Evolutionary conservation across 106 monocot species (phyloP).

Genomic region (Dendrobium nobile): DNA sequence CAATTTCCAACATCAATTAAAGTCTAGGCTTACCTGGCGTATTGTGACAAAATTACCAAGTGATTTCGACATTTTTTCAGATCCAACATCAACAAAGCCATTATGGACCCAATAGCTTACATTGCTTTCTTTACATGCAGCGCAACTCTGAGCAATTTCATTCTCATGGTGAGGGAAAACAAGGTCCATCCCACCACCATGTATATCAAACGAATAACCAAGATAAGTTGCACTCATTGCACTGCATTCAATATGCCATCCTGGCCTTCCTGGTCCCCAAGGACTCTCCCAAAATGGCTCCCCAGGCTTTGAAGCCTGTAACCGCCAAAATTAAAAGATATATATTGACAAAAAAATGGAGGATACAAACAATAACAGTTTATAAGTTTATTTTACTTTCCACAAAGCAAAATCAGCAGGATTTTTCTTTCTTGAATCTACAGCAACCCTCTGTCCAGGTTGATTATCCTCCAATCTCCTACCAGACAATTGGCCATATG

Average conservation of each 20-base stretch:
- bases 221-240: slow-evolving; percentile 94
- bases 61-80: slow-evolving; percentile 95
- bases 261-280: slow-evolving; percentile 95
- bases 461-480: slow-evolving; percentile 85
- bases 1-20: neutral
- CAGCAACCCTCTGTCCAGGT: slow-evolving; percentile 81
- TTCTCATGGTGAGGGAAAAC: slow-evolving; percentile 98
- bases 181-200: slow-evolving; percentile 96
- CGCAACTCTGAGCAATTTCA: slow-evolving; percentile 97
- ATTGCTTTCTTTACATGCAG: slow-evolving; percentile 64
- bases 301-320: slow-evolving; percentile 74
- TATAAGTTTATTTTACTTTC: slow-evolving; percentile 52
- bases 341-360: neutral
- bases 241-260: slow-evolving; percentile 99
- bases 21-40: slow-evolving; percentile 44
- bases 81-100: slow-evolving; percentile 86
- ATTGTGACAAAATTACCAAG: slow-evolving; percentile 89
- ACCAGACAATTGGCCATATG: slow-evolving; percentile 87
- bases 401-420: slow-evolving; percentile 98
- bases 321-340: slow-evolving; percentile 1
- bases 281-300: slow-evolving; percentile 95
- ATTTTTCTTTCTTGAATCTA: slow-evolving; percentile 86
- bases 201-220: slow-evolving; percentile 89
- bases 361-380: neutral
- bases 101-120: slow-evolving; percentile 87